These are phyloP conservation scores for Azolla pinnata DNA, from an alignment of 75 land plant species.

Conservation along the genomic window DNA sequence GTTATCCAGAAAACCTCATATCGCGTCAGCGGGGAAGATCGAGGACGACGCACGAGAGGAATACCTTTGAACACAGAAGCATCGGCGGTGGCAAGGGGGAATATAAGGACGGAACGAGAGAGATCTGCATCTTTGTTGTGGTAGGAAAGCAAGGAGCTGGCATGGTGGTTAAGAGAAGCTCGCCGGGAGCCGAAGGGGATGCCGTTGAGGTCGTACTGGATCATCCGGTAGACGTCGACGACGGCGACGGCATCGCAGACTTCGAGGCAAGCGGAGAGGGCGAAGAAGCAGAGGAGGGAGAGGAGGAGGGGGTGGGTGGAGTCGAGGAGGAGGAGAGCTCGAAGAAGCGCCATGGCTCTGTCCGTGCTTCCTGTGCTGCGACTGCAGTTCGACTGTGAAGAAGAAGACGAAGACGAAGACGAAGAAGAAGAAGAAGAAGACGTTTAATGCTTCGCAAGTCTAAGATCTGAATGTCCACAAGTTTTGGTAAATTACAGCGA, in stretches of 20 bases:
- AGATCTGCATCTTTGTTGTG: slow-evolving; percentile 50
- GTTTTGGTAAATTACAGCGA: too few species aligned
- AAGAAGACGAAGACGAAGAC: too few species aligned
- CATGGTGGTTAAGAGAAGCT: slow-evolving; percentile 82
- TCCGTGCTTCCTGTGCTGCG: too few species aligned
- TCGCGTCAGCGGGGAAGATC: too few species aligned
- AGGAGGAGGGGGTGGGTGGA: slow-evolving; percentile 40
- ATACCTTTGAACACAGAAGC: slow-evolving; percentile 52
- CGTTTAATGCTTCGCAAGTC: too few species aligned
- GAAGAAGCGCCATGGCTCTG: slow-evolving; percentile 1
- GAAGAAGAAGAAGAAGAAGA: too few species aligned
- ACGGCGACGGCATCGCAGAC: slow-evolving; percentile 86
- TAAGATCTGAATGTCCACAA: too few species aligned
- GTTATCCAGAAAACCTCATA: too few species aligned
- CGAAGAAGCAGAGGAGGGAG: slow-evolving; percentile 41
- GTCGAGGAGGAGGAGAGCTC: slow-evolving; percentile 9
- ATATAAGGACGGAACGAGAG: slow-evolving; percentile 68
- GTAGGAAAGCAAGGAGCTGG: slow-evolving; percentile 39
- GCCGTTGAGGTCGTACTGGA: slow-evolving; percentile 82
- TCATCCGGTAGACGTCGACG: slow-evolving; percentile 90
- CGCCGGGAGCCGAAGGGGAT: slow-evolving; percentile 81
- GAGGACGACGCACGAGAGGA: too few species aligned
- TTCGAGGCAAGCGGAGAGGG: slow-evolving; percentile 65
- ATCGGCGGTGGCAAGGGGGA: slow-evolving; percentile 52
- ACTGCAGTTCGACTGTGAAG: too few species aligned